Evolutionary conservation across 2,329 filamentous ascomycete species (phyloP).

Genomic region (Phyllosticta ampelicida): DNA sequence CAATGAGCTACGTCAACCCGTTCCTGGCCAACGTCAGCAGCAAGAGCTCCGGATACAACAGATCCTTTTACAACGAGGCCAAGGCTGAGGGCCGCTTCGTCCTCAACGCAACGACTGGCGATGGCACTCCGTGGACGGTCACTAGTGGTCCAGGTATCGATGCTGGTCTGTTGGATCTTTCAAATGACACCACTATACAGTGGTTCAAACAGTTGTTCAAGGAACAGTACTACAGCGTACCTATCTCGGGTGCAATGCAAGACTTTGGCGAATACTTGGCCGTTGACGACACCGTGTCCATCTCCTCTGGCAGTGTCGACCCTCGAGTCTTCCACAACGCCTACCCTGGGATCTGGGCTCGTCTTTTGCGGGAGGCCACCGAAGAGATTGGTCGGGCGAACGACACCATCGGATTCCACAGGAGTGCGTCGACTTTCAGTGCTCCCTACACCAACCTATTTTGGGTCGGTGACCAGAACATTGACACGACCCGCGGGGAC

Average conservation of each 20-base stretch:
- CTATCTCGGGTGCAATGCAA: conserved; percentile 25
- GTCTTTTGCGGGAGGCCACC: conserved; percentile 21
- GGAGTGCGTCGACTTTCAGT: conserved; percentile 23
- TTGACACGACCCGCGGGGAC: conserved; percentile 24
- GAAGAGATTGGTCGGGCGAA: conserved; percentile 19
- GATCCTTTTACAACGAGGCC: conserved; percentile 25
- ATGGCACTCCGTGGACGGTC: conserved; percentile 20
- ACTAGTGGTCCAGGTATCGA: conserved; percentile 28
- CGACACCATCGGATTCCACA: conserved; percentile 27
- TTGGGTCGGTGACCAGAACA: conserved; percentile 30
- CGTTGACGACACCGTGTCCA: conserved; percentile 17
- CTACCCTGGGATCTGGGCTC: conserved; percentile 26
- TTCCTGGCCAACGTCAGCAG: conserved; percentile 27
- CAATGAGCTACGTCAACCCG: conserved; percentile 25
- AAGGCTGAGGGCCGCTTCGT: conserved; percentile 22
- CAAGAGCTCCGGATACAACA: conserved; percentile 21
- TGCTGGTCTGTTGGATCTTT: conserved; percentile 28
- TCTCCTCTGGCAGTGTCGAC: conserved; percentile 19
- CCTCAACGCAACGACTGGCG: conserved; percentile 25
- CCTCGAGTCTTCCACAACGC: conserved; percentile 26
- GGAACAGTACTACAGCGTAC: conserved; percentile 25
- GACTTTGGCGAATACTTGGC: conserved; percentile 30
- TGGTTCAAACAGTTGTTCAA: conserved; percentile 26
- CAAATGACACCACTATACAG: conserved; percentile 20
- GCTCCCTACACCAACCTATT: conserved; percentile 28